phyloP scores from a whole-genome alignment of 2,329 filamentous ascomycete species.

The Gremmenia infestans region DNA sequence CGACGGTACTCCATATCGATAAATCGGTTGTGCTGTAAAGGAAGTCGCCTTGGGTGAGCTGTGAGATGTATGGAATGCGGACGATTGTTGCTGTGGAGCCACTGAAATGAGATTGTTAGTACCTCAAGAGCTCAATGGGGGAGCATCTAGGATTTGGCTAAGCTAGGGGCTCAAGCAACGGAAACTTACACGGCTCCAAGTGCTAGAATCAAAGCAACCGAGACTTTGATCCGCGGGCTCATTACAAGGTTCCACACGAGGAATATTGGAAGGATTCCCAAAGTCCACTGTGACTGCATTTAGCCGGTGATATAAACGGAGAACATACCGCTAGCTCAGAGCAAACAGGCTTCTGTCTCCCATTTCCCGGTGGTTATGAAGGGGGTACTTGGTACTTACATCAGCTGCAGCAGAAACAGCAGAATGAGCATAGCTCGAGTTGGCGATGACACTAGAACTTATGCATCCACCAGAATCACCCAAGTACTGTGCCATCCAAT shows the following conservation, averaged over 20 bases:
- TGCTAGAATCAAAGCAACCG: slow-evolving; percentile 27
- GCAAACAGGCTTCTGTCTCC: neutral
- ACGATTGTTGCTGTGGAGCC: slow-evolving; percentile 27
- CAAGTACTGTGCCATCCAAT: slow-evolving; percentile 14
- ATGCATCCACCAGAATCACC: slow-evolving; percentile 30
- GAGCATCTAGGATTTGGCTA: neutral
- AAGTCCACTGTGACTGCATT: slow-evolving; percentile 25
- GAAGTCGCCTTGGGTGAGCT: slow-evolving; percentile 21
- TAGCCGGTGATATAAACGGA: neutral
- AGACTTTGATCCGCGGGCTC: slow-evolving; percentile 34
- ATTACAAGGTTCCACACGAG: slow-evolving; percentile 38
- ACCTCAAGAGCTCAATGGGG: neutral
- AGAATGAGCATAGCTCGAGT: slow-evolving; percentile 35
- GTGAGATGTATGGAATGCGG: slow-evolving; percentile 24
- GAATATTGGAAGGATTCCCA: slow-evolving; percentile 36
- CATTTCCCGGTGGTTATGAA: neutral
- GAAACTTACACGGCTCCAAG: slow-evolving; percentile 35
- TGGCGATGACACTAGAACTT: slow-evolving; percentile 21
- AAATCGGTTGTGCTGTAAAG: slow-evolving; percentile 23
- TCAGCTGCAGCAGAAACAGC: slow-evolving; percentile 35
- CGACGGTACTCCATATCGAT: slow-evolving; percentile 23
- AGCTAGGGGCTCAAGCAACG: neutral
- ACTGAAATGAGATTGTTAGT: slow-evolving; percentile 10
- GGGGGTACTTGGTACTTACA: neutral
- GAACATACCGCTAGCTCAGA: neutral